Base-by-base conservation (phyloP, 2,329 filamentous ascomycete species). In the Alternaria arborescens region DNA sequence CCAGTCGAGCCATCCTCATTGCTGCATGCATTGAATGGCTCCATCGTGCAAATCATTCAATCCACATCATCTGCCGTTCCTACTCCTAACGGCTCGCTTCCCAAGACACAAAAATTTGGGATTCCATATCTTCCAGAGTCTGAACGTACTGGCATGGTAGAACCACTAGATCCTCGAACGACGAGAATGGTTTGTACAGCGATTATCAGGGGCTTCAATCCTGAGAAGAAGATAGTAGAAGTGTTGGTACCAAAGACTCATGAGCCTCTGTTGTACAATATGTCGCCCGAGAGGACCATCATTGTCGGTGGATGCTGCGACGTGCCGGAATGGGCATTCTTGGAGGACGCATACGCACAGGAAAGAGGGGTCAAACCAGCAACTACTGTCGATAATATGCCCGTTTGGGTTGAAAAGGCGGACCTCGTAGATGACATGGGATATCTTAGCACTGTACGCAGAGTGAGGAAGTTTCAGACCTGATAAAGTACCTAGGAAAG, bases 141-240 rank as follows among this genome's bases (percentile, higher is more conserved):
- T 1, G 78, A 82, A 10, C 30, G 22, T 24, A 82, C 84, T n/a
- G 80, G 82, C 3, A 82, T 83, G 1, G 69, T 74, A 4, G 63
- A 68, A 20, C 74, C 81, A 5, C 82, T 92, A 0, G 82, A 91
- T 65, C 90, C 91, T 0, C 77, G 74, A 28, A 81, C 85, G 69
- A 90, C 87, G 0, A 81, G 81, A 22, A 83, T 86, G 14, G 76
- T 92, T 4, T 90, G 90, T 2, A 80, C 91, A 2, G 90, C 86
- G 0, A 81, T 94, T 8, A 77, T 95, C n/a, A 86, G 90, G 1
- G 90, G 88, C 5, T 87, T 94, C 59, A 89, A 94, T 70, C 71
- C 79, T 0, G 72, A 77, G 22, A 82, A 78, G 1, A 80, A 82
- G 4, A 74, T 82, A 6, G 77, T 94, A 4, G 88, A 93, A 60